Evolutionary conservation across 2,329 filamentous ascomycete species (phyloP).

Genomic region (Beauveria sp.): DNA sequence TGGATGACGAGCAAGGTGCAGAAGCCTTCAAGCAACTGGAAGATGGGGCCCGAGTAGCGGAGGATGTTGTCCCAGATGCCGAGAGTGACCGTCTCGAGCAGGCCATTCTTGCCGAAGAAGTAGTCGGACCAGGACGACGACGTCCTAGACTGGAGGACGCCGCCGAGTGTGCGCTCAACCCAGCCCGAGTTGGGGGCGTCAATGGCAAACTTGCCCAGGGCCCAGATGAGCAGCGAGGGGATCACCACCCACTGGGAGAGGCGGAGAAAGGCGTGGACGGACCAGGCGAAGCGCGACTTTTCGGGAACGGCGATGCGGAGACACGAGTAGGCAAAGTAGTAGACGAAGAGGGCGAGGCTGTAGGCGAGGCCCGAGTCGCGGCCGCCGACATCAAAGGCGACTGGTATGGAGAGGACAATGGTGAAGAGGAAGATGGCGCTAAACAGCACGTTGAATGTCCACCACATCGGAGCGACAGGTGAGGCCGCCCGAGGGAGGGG

Average conservation of each 20-base stretch:
- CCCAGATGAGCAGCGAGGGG: constrained; percentile 85
- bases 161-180: constrained; percentile 72
- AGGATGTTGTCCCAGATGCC: constrained; percentile 84
- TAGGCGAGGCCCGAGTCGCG: constrained; percentile 90
- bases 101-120: constrained; percentile 78
- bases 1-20: constrained; percentile 95
- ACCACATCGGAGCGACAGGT: constrained; percentile 58
- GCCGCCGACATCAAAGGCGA: constrained; percentile 96
- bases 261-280: constrained; percentile 60
- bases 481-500: constrained; percentile 5
- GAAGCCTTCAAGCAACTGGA: constrained; percentile 92
- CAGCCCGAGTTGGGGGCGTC: constrained; percentile 72
- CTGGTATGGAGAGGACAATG: constrained; percentile 90
- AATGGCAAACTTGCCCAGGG: constrained; percentile 88
- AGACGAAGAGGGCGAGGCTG: constrained; percentile 78
- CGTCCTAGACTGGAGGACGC: constrained; percentile 53
- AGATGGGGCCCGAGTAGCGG: constrained; percentile 85
- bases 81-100: constrained; percentile 72
- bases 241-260: constrained; percentile 82
- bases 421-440: constrained; percentile 81
- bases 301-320: constrained; percentile 77
- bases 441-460: constrained; percentile 70
- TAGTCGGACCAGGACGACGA: constrained; percentile 64
- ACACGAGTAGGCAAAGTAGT: constrained; percentile 83
- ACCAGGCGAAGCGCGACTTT: constrained; percentile 64